A percentile compares a stretch with the other conserved stretches of the same genome.
Conservation (phyloP, 768 basidiomycete genomes). For the Podaxis sp. region DNA sequence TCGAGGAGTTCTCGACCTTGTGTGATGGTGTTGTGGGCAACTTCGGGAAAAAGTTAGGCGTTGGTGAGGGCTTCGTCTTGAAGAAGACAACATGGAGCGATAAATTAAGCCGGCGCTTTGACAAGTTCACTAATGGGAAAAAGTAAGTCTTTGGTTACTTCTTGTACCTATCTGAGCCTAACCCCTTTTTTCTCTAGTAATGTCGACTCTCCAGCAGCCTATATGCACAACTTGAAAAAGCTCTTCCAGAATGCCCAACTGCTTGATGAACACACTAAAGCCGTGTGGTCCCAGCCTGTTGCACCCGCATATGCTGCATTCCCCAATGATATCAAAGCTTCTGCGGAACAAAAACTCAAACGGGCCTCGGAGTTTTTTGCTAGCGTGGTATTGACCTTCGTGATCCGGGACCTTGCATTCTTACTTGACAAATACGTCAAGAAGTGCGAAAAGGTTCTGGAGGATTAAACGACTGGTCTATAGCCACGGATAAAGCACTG, state of each 20-base stretch:
- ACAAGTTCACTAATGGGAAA: conserved; percentile 87
- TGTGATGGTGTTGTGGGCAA: conserved; percentile 80
- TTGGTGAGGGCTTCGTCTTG: conserved; percentile 82
- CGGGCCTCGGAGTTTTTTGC: conserved; percentile 92
- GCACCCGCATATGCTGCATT: conserved; percentile 76
- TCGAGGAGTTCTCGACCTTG: conserved; percentile 78
- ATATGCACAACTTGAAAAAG: conserved; percentile 73
- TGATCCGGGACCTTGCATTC: conserved; percentile 83
- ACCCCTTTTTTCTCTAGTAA: conserved; percentile 37
- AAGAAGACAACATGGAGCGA: conserved; percentile 83
- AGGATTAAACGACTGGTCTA: conserved; percentile 49
- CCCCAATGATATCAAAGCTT: conserved; percentile 57
- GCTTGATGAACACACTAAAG: conserved; percentile 86
- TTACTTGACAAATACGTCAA: conserved; percentile 92
- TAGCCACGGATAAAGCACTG: neutral
- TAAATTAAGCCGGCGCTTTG: conserved; percentile 71
- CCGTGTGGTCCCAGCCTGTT: conserved; percentile 60
- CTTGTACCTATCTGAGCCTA: conserved; percentile 16
- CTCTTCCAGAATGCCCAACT: conserved; percentile 76
- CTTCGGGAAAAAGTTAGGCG: conserved; percentile 86
- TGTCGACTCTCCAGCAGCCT: conserved; percentile 84
- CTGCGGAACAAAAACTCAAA: conserved; percentile 73
- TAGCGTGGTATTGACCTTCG: conserved; percentile 84
- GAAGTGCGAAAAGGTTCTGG: conserved; percentile 91
- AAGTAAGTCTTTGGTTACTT: conserved; percentile 51